Evolutionary conservation across 2,329 filamentous ascomycete genomes (phyloP).

Genomic region (Diaporthe helianthi): DNA sequence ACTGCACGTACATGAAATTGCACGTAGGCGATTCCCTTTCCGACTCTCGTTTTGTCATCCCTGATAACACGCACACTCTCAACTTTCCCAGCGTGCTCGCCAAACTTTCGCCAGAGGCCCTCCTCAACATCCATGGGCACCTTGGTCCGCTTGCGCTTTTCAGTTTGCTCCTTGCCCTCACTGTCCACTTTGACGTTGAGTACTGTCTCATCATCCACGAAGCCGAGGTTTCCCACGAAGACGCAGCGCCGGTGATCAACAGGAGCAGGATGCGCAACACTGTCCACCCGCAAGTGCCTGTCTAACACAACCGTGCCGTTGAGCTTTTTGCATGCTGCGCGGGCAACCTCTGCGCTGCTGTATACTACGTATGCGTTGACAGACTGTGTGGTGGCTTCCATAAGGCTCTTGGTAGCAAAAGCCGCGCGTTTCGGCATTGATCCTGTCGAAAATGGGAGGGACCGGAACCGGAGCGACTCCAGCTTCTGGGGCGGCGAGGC

Average conservation of each 20-base stretch:
- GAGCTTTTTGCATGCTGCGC: conserved; percentile 76
- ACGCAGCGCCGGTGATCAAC: conserved; percentile 89
- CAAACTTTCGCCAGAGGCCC: conserved; percentile 85
- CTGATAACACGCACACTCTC: conserved; percentile 93
- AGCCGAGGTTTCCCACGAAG: conserved; percentile 95
- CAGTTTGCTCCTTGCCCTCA: conserved; percentile 67
- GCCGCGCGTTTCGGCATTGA: conserved; percentile 92
- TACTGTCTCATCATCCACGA: conserved; percentile 89
- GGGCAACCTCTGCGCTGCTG: conserved; percentile 75
- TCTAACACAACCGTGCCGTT: conserved; percentile 87
- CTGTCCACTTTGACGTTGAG: conserved; percentile 70
- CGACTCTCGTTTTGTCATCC: conserved; percentile 87
- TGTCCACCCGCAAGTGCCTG: conserved; percentile 89
- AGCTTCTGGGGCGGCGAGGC: conserved; percentile 71
- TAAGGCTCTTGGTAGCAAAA: conserved; percentile 87
- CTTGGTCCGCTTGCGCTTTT: conserved; percentile 71
- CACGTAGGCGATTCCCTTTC: conserved; percentile 97
- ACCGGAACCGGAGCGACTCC: conserved; percentile 93
- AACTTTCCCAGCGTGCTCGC: conserved; percentile 75
- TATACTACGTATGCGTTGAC: conserved; percentile 96
- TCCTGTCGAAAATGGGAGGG: conserved; percentile 80
- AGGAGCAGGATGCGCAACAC: conserved; percentile 83
- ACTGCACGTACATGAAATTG: conserved; percentile 75
- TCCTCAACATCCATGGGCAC: conserved; percentile 88
- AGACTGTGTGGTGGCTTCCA: conserved; percentile 89